Conservation (phyloP, 2,329 filamentous ascomycete species). For the Cladosporium phlei region DNA sequence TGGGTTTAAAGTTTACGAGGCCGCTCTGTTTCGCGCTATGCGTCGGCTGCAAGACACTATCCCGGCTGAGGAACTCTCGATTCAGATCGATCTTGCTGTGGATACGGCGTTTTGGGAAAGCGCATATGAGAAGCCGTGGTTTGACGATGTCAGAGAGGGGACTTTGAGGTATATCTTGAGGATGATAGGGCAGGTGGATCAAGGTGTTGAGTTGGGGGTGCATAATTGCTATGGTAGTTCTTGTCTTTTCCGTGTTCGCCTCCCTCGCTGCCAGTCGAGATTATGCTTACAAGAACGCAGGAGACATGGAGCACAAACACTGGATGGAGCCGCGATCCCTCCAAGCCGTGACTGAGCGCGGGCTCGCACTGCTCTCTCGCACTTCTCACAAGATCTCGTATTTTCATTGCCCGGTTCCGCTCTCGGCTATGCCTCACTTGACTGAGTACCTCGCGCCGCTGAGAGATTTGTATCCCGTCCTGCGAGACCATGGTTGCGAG, state of each 20-base stretch:
- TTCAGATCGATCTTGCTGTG: slow-evolving; percentile 34
- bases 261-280: neutral
- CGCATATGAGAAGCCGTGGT: slow-evolving; percentile 32
- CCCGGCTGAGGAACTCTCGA: slow-evolving; percentile 33
- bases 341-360: slow-evolving; percentile 32
- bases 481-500: slow-evolving; percentile 32
- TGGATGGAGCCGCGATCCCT: slow-evolving; percentile 41
- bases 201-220: slow-evolving; percentile 39
- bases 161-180: slow-evolving; percentile 32
- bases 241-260: too few relatives aligned
- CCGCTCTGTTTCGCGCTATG: slow-evolving; percentile 28
- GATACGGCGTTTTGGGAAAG: slow-evolving; percentile 34
- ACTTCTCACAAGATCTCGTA: slow-evolving; percentile 34
- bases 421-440: slow-evolving; percentile 31
- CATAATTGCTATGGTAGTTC: slow-evolving; percentile 45
- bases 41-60: slow-evolving; percentile 29
- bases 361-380: slow-evolving; percentile 29
- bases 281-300: slow-evolving; percentile 7
- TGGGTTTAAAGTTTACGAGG: slow-evolving; percentile 31
- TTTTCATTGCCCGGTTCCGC: slow-evolving; percentile 44
- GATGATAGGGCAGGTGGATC: slow-evolving; percentile 30
- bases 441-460: slow-evolving; percentile 38
- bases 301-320: slow-evolving; percentile 41
- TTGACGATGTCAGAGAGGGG: slow-evolving; percentile 23
- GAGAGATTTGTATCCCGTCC: slow-evolving; percentile 23